Percentiles rank a stretch among this genome's conserved stretches.
phyloP scores from a whole-genome alignment of 768 basidiomycete species.

The Hydnum rufescens region DNA sequence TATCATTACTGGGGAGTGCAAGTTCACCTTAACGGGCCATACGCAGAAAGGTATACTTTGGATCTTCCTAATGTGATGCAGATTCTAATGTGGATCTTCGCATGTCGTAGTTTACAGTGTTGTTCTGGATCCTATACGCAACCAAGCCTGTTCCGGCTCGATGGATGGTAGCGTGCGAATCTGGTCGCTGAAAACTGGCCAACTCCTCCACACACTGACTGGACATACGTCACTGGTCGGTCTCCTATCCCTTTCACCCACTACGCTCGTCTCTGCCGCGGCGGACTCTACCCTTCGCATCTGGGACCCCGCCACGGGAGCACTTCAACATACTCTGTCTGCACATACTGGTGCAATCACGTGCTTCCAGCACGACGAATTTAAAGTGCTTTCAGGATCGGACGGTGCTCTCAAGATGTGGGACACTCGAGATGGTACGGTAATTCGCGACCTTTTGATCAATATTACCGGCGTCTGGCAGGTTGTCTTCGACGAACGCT shows the following conservation, averaged over 20 bases:
- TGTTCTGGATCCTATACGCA: conserved; percentile 66
- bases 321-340: conserved; percentile 59
- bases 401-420: conserved; percentile 98
- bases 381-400: conserved; percentile 86
- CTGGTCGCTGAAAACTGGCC: conserved; percentile 74
- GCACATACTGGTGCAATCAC: conserved; percentile 97
- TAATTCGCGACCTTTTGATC: conserved; percentile 72
- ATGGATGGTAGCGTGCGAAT: conserved; percentile 96
- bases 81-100: neutral
- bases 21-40: conserved; percentile 67
- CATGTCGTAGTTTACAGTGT: conserved; percentile 68
- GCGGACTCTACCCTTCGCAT: conserved; percentile 89
- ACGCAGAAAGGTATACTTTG: conserved; percentile 58
- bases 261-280: conserved; percentile 83
- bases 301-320: conserved; percentile 80
- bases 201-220: conserved; percentile 57
- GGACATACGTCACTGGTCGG: conserved; percentile 95
- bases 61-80: conserved; percentile 3
- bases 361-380: conserved; percentile 97
- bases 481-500: conserved; percentile 82
- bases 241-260: conserved; percentile 72
- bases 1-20: conserved; percentile 29
- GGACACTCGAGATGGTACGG: conserved; percentile 75
- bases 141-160: conserved; percentile 88
- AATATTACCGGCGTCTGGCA: conserved; percentile 96